Conservation (phyloP, 2,329 filamentous ascomycete species). For the Paradendryphiella salina region DNA sequence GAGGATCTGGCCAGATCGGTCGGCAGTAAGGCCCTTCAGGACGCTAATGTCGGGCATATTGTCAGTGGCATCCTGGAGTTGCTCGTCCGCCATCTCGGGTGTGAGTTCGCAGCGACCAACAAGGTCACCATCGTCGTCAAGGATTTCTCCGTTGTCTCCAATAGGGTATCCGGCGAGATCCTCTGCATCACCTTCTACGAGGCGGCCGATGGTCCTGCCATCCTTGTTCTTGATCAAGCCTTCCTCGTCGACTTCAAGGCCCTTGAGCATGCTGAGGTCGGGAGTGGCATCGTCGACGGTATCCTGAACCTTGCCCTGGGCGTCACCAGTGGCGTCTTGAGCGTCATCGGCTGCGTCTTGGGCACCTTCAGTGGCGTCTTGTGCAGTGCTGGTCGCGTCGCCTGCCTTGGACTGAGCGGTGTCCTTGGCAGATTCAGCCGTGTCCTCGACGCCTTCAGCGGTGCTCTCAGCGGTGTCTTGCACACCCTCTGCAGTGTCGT, state of each 20-base stretch:
- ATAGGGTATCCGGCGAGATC: conserved; percentile 57
- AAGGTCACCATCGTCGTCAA: conserved; percentile 59
- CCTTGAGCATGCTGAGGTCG: conserved; percentile 54
- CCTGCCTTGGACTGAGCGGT: conserved; percentile 29
- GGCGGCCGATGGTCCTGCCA: conserved; percentile 54
- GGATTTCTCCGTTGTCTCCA: conserved; percentile 59
- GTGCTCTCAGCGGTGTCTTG: conserved; percentile 44
- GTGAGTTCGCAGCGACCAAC: conserved; percentile 58
- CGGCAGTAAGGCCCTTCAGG: conserved; percentile 54
- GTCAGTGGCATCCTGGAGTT: conserved; percentile 44
- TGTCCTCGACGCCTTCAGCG: conserved; percentile 36
- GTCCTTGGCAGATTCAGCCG: conserved; percentile 35
- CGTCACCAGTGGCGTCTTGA: conserved; percentile 39
- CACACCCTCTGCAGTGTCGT: conserved; percentile 32
- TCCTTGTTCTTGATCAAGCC: conserved; percentile 58
- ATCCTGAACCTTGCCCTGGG: conserved; percentile 32
- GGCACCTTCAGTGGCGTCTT: conserved; percentile 49
- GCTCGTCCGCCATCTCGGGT: conserved; percentile 51
- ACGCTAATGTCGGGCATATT: conserved; percentile 53
- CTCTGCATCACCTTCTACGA: conserved; percentile 58
- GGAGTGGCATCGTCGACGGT: conserved; percentile 46
- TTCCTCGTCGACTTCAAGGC: conserved; percentile 58
- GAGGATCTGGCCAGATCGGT: conserved; percentile 53
- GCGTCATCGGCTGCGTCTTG: conserved; percentile 34
- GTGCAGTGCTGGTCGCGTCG: conserved; percentile 40